phyloP scores from a whole-genome alignment of 78 protist species.

The Bigelowiella natans region DNA sequence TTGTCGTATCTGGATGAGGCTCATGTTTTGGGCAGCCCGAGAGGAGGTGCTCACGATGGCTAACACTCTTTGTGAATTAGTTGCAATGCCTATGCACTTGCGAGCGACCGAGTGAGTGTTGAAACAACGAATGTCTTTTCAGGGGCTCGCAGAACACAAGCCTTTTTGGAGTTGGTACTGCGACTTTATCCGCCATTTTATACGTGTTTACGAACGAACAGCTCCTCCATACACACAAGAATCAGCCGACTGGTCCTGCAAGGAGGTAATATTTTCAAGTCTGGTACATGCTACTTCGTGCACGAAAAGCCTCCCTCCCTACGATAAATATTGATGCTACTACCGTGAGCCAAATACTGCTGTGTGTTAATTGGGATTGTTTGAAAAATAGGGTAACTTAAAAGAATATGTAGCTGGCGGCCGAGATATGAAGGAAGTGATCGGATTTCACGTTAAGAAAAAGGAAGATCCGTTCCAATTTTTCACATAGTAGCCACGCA shows the following conservation, averaged over 20 bases:
- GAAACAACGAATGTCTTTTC: too few relatives aligned
- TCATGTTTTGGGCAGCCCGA: constrained; percentile 10
- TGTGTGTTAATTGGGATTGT: too few relatives aligned
- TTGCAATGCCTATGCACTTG: too few relatives aligned
- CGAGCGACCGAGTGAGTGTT: too few relatives aligned
- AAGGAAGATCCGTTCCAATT: neutral
- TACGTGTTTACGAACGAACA: neutral
- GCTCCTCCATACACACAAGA: constrained; percentile 10
- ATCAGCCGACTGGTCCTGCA: neutral
- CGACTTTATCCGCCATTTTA: constrained; percentile 2
- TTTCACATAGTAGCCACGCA: too few relatives aligned
- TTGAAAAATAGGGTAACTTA: neutral
- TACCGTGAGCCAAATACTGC: too few relatives aligned
- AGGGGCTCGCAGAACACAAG: neutral
- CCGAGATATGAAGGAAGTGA: neutral
- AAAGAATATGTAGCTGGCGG: neutral
- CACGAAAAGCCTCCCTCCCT: too few relatives aligned
- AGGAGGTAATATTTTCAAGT: too few relatives aligned
- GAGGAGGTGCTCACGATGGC: too few relatives aligned
- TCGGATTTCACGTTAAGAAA: neutral
- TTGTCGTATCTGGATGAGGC: constrained; percentile 22
- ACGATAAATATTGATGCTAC: too few relatives aligned
- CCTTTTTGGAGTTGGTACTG: neutral
- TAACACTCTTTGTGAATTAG: too few relatives aligned
- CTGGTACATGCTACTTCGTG: too few relatives aligned